Base-by-base conservation (phyloP, 2,329 filamentous ascomycete genomes). In the Scopulariopsis brevicaulis region DNA sequence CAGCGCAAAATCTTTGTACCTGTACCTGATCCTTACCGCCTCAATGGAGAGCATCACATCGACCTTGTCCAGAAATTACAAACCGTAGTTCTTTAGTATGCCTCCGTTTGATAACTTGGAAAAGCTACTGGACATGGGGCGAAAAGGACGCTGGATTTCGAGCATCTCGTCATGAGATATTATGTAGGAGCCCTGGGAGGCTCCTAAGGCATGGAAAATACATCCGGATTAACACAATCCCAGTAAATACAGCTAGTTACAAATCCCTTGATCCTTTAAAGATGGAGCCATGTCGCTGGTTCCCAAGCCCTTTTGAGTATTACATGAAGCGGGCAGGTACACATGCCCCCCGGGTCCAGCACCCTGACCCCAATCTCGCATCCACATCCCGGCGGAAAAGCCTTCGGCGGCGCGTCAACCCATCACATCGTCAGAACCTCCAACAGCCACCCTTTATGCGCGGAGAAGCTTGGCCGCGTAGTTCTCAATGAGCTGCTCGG, bases 401-500 rank as follows among this genome's bases (percentile, higher is more conserved):
- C 54, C 22, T 34, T 46, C 5, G 28, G 22, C 53, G 6, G 14
- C 14, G 25, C 28, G 43, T 22, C 43, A 48, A 48, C 14, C 7
- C 15, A 48, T 18, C n/a, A 7, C 35, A 14, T 55, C 35, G 7
- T 43, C 35, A 24, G 14, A 25, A 18, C 53, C 24, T 12, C n/a
- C 20, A 4, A 55, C 24, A 40, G 18, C 53, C 46, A 4, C 25
- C 12, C n/a, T 56, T 76, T 84, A 94, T 70, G 95, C 77, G 64
- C 84, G 83, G 69, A 99, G 80, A 66, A 97, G 79, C 84, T 96
- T 97, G 65, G 87, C 90, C 58, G 88, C 88, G 71, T 94, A 93
- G 66, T 88, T 79, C 73, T 90, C 87, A 69, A 99, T 96, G 66
- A 96, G 80, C 63, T 85, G 74, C 78, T 96, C 90, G 65, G 86